Evolutionary conservation across 257 asterid genomes (phyloP).

Genomic region (Solanum clarkiae): DNA sequence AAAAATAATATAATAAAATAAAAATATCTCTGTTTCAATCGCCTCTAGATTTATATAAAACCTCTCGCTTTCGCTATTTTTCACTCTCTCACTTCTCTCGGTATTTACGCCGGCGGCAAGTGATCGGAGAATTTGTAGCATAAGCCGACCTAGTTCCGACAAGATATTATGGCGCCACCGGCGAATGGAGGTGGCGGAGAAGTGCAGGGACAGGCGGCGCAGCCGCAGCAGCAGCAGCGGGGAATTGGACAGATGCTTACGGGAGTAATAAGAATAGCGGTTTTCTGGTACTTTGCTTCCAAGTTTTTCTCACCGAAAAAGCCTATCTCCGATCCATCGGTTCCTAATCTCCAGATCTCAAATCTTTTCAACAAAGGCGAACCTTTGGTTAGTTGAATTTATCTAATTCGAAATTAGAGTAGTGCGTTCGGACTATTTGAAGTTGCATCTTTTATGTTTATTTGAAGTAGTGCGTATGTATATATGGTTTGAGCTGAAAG

Average conservation of each 20-base stretch:
- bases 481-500: background rate
- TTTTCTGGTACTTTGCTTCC: conserved; percentile 95
- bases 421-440: background rate
- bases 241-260: conserved; percentile 84
- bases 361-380: conserved; percentile 86
- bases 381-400: conserved; percentile 32
- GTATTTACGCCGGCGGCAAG: background rate
- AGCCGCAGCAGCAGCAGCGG: conserved; percentile 34
- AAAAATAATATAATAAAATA: background rate
- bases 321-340: conserved; percentile 38
- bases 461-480: background rate
- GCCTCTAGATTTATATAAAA: background rate
- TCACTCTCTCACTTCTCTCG: background rate
- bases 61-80: background rate
- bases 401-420: background rate
- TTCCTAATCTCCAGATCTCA: conserved; percentile 55
- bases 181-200: conserved; percentile 22
- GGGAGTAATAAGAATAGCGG: conserved; percentile 74
- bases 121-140: background rate
- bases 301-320: conserved; percentile 77
- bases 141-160: background rate
- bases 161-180: conserved; percentile 41
- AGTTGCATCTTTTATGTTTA: background rate
- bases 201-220: conserved; percentile 11
- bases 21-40: background rate